phyloP scores from a whole-genome alignment of 2,329 filamentous ascomycete species.

The Pseudogymnoascus verrucosus region DNA sequence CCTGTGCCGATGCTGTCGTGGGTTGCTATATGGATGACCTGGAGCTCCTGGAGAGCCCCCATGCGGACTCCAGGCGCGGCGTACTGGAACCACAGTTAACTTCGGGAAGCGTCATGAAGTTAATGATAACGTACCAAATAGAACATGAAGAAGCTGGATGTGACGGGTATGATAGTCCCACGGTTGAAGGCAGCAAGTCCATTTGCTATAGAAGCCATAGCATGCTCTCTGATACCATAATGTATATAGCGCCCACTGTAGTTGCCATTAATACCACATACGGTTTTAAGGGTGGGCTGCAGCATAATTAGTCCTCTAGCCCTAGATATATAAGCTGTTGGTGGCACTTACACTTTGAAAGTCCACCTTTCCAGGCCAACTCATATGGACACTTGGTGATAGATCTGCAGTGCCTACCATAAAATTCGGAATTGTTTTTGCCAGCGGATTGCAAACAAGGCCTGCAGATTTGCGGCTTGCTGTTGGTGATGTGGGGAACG shows the following conservation, averaged over 20 bases:
- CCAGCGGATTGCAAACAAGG: not conserved
- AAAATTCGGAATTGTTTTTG: not conserved
- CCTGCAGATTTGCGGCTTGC: not conserved
- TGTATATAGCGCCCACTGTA: conserved; percentile 14
- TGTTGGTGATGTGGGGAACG: not conserved
- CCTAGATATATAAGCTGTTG: not conserved
- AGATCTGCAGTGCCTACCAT: not conserved
- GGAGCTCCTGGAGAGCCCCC: conserved; percentile 36
- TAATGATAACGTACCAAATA: conserved; percentile 20
- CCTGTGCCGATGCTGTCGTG: conserved; percentile 39
- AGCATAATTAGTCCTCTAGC: not conserved
- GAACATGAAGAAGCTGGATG: conserved; percentile 41
- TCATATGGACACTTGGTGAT: not conserved
- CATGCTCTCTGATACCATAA: conserved; percentile 37
- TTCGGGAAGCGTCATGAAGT: too few relatives aligned
- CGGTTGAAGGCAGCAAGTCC: conserved; percentile 37
- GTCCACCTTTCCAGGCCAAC: not conserved
- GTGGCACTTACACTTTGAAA: not conserved
- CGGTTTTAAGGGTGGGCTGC: not conserved
- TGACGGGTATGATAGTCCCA: conserved; percentile 35
- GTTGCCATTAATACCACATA: not conserved
- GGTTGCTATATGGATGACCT: conserved; percentile 36
- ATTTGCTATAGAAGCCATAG: conserved; percentile 34
- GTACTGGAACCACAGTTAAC: conserved; percentile 10
- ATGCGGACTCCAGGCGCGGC: conserved; percentile 38